phyloP scores from a whole-genome alignment of 1,284 basidiomycete species.

The Butyriboletus regius region DNA sequence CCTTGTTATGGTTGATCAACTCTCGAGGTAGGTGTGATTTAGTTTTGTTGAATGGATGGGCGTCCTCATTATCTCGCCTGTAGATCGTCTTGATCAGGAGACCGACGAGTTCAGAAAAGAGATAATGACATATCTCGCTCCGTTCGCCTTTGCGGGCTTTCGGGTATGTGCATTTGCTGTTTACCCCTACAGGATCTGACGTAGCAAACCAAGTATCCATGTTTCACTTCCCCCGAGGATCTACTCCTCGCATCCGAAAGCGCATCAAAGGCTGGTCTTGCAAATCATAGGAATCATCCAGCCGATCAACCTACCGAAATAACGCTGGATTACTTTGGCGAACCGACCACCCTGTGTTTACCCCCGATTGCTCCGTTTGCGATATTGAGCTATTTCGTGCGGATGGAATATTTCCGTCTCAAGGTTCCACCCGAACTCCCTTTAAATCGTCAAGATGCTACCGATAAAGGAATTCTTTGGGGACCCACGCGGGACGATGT shows the following conservation, averaged over 20 bases:
- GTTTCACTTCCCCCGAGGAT: conserved; percentile 25
- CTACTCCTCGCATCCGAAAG: conserved; percentile 9
- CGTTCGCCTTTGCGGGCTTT: conserved; percentile 45
- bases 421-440: conserved; percentile 36
- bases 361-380: conserved; percentile 43
- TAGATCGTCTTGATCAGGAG: conserved; percentile 37
- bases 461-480: conserved; percentile 19
- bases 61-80: conserved; percentile 1
- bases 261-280: background rate
- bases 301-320: conserved; percentile 25
- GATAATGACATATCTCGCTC: conserved; percentile 36
- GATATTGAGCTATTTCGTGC: conserved; percentile 41
- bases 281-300: conserved; percentile 19
- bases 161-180: conserved; percentile 34
- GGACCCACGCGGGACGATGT: conserved; percentile 44
- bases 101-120: conserved; percentile 30
- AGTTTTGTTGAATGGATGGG: background rate
- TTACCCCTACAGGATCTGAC: conserved; percentile 10
- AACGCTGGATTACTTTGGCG: conserved; percentile 40
- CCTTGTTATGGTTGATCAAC: conserved; percentile 44
- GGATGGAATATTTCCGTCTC: conserved; percentile 35
- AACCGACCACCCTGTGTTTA: conserved; percentile 27
- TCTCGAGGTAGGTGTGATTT: conserved; percentile 22
- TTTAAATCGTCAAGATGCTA: conserved; percentile 21
- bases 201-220: conserved; percentile 29